These are phyloP conservation scores for Ilex aquifolium DNA, from an alignment of 257 asterid species.

Conservation along the genomic window DNA sequence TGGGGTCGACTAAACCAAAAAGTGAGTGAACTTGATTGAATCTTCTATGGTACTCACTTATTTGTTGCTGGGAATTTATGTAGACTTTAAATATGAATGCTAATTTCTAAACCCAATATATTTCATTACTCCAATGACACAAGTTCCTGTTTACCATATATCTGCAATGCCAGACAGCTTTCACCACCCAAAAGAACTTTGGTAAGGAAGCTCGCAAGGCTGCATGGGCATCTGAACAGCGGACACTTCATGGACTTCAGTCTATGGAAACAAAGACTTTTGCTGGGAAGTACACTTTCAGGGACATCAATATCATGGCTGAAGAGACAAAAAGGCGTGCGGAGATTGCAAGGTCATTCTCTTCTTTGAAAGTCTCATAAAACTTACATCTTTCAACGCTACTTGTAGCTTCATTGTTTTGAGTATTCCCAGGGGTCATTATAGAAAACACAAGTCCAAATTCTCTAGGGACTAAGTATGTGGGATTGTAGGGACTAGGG, in stretches of 20 bases:
- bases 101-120: too few relatives aligned
- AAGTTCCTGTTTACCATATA: too few relatives aligned
- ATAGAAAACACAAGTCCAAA: too few relatives aligned
- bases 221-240: constrained; percentile 68
- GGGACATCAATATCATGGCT: constrained; percentile 48
- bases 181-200: constrained; percentile 42
- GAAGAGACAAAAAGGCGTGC: constrained; percentile 61
- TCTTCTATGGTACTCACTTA: neutral
- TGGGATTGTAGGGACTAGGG: too few relatives aligned
- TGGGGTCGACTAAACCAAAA: constrained; percentile 36
- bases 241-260: constrained; percentile 59
- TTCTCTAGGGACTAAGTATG: too few relatives aligned
- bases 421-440: too few relatives aligned
- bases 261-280: constrained; percentile 24
- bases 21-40: constrained; percentile 14
- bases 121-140: neutral
- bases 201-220: constrained; percentile 63
- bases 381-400: neutral
- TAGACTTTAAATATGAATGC: too few relatives aligned
- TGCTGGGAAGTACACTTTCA: constrained; percentile 30
- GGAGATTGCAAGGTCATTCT: constrained; percentile 45
- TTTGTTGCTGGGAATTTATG: neutral
- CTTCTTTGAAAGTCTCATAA: neutral
- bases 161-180: constrained; percentile 37
- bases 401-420: too few relatives aligned